These are phyloP conservation scores for Flaveria trinervia DNA, from an alignment of 129 eudicot species.

Conservation along the genomic window DNA sequence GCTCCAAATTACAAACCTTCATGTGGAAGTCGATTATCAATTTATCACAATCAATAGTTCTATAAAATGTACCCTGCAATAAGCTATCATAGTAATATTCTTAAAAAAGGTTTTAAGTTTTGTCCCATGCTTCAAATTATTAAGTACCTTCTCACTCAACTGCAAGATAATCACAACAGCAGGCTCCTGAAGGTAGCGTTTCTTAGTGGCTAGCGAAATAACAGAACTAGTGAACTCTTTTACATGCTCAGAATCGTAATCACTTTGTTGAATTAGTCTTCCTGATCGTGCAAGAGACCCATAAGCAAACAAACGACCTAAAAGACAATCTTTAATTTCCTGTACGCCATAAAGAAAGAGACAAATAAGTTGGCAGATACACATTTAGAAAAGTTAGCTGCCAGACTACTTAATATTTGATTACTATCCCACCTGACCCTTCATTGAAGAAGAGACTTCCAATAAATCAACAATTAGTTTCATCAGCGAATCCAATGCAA, in stretches of 20 bases:
- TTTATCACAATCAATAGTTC: background rate
- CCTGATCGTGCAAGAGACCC: constrained; percentile 94
- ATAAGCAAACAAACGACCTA: constrained; percentile 95
- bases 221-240: constrained; percentile 64
- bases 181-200: constrained; percentile 90
- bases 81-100: background rate
- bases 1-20: background rate
- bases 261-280: constrained; percentile 60
- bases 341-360: constrained; percentile 35
- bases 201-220: constrained; percentile 68
- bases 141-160: constrained; percentile 72
- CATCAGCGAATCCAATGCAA: constrained; percentile 65
- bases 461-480: constrained; percentile 70
- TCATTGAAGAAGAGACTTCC: constrained; percentile 90
- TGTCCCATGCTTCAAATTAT: background rate
- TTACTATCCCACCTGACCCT: constrained; percentile 78
- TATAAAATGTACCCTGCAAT: background rate
- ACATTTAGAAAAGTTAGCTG: background rate
- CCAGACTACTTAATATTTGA: background rate
- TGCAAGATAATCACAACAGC: constrained; percentile 67
- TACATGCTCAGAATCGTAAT: constrained; percentile 37
- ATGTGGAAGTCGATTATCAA: background rate
- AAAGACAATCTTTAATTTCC: constrained; percentile 86
- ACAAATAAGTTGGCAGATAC: constrained; percentile 2
- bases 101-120: background rate